Conservation (phyloP, 2,329 filamentous ascomycete genomes). For the Trichoderma endophyticum region DNA sequence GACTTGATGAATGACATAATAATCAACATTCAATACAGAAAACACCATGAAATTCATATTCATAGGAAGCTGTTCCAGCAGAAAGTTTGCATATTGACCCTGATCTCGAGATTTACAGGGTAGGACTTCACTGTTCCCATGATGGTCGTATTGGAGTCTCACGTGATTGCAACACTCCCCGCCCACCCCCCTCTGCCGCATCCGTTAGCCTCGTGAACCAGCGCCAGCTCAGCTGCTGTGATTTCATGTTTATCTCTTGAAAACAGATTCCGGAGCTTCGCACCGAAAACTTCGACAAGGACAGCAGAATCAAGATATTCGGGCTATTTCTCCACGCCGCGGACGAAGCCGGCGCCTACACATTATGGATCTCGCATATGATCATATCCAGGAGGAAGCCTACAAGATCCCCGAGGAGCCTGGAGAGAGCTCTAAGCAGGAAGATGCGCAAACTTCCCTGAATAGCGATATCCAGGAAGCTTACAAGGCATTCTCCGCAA, state of each 20-base stretch:
- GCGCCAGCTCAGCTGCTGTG: slow-evolving; percentile 1
- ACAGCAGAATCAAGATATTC: not conserved
- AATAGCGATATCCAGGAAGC: slow-evolving; percentile 91
- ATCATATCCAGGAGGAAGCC: slow-evolving; percentile 87
- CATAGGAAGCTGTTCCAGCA: not conserved
- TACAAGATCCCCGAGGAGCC: slow-evolving; percentile 56
- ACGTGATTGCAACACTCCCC: slow-evolving; percentile 11
- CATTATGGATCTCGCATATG: slow-evolving; percentile 92
- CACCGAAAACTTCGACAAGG: not conserved
- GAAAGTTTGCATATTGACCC: not conserved
- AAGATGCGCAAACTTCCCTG: slow-evolving; percentile 54
- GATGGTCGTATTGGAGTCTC: not conserved
- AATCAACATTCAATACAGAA: not conserved
- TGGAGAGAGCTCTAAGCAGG: slow-evolving; percentile 40
- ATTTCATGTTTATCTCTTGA: not conserved
- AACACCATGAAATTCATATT: too few relatives aligned
- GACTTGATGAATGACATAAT: not conserved
- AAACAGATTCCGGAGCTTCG: not conserved
- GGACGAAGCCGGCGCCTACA: not conserved
- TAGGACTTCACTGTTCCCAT: not conserved
- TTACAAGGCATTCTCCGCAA: slow-evolving; percentile 87
- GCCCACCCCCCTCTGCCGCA: not conserved
- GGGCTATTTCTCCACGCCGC: not conserved
- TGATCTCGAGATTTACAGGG: not conserved
- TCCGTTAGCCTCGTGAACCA: slow-evolving; percentile 9